Evolutionary conservation across 2,329 filamentous ascomycete species (phyloP).

Genomic region (Colletotrichum horii): DNA sequence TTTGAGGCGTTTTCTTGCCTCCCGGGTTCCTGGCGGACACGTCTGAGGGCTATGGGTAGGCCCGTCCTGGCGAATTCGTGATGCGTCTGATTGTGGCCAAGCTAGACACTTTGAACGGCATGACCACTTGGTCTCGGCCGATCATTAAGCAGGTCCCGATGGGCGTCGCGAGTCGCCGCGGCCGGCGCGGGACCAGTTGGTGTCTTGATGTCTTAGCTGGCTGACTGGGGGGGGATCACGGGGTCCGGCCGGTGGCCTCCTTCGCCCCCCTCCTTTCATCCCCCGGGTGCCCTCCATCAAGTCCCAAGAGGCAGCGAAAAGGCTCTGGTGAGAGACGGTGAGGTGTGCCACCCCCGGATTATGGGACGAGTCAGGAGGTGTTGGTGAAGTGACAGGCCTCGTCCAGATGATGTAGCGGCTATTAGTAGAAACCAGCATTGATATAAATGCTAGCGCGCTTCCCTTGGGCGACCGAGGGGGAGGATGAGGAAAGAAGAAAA

Average conservation of each 20-base stretch:
- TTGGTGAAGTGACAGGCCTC: constrained; percentile 9
- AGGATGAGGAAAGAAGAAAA: not conserved
- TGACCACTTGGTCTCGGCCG: constrained; percentile 13
- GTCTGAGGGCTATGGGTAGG: not conserved
- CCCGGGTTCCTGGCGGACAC: constrained; percentile 13
- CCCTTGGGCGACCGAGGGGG: not conserved
- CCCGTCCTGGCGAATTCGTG: constrained; percentile 2
- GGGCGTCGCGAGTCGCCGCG: constrained; percentile 9
- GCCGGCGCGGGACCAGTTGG: constrained; percentile 13
- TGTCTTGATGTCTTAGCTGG: constrained; percentile 16
- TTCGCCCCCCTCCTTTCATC: not conserved
- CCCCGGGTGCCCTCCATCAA: constrained; percentile 2
- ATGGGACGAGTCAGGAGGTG: constrained; percentile 22
- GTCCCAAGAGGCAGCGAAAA: constrained; percentile 1
- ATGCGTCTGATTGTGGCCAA: not conserved
- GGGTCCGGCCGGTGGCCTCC: constrained; percentile 11
- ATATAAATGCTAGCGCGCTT: constrained; percentile 21
- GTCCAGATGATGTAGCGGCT: constrained; percentile 15
- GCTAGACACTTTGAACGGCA: constrained; percentile 5
- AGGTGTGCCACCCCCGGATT: constrained; percentile 2
- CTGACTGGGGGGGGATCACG: constrained; percentile 17
- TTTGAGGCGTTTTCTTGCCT: not conserved
- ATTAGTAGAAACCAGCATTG: not conserved
- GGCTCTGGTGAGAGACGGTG: not conserved
- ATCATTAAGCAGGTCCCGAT: constrained; percentile 23